Base-by-base conservation (phyloP, 2,329 filamentous ascomycete genomes). In the Penicillium sp. region DNA sequence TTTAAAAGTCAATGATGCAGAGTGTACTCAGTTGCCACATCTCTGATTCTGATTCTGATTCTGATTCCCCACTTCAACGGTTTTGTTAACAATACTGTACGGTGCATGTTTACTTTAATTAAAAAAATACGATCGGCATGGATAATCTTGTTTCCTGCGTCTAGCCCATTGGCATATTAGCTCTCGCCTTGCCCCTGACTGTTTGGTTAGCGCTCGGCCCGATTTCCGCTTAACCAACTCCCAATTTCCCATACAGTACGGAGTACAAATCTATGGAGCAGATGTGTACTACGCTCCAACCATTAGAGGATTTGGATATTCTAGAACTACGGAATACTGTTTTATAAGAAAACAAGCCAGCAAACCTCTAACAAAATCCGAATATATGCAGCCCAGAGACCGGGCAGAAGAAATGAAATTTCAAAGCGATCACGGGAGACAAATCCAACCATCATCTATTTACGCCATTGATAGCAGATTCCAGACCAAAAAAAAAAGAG, bases 11-110 rank as follows among this genome's bases (percentile, higher is more conserved):
- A 28, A 52, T 52, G 49, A 53, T 54, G 49, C 38, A 49, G 21
- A 13, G 10, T 44, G 49, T 49, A 43, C 45, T 54, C 52, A 52
- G 43, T 54, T 49, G 52, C 52, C 52, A 52, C 51, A 33, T 6
- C 4, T 10, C 22, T 22, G 22, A 44, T 21, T 24, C 3, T 17
- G 24, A n/a, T 29, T 34, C 21, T 19, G 31, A 17, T 39, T 39
- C 28, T 21, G 31, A 17, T 39, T 39, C 28, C n/a, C 43, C 43
- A 45, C 43, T 45, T 26, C 29, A 22, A 43, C 28, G 41, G 28
- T 43, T 22, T 17, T n/a, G 13, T 17, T 1, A 24, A 15, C 19
- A 22, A 40, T 40, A 13, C 15, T 15, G 17, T 45, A 22, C n/a
- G 17, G n/a, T 19, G 6, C 22, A 15, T 12, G 9, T 35, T 9